phyloP scores from a whole-genome alignment of 2,329 filamentous ascomycete genomes.

The Fonsecaea nubica region DNA sequence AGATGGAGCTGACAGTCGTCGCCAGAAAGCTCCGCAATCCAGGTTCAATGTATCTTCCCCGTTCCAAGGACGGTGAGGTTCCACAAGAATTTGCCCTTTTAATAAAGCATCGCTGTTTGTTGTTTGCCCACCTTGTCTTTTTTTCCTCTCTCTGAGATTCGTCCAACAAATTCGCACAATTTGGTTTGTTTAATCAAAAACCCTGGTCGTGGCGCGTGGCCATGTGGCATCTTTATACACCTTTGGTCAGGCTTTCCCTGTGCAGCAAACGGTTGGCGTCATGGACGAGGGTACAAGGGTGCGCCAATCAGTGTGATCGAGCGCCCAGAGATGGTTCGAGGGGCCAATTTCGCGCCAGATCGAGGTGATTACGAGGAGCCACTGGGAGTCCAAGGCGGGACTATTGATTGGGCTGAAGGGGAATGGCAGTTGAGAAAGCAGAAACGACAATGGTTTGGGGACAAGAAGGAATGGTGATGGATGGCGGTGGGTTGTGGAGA shows the following conservation, averaged over 20 bases:
- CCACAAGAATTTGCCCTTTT: constrained; percentile 13
- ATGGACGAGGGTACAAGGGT: constrained; percentile 3
- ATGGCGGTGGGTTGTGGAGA: constrained; percentile 22
- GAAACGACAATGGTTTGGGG: constrained; percentile 23
- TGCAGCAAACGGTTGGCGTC: constrained; percentile 17
- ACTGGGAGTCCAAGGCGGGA: constrained; percentile 3
- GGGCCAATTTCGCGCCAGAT: constrained; percentile 23
- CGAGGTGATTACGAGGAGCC: constrained; percentile 10
- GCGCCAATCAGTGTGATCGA: constrained; percentile 27
- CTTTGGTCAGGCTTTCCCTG: constrained; percentile 18
- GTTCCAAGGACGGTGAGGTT: constrained; percentile 9
- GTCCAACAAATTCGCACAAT: constrained; percentile 1
- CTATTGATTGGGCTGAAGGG: constrained; percentile 33
- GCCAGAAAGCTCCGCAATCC: constrained; percentile 2
- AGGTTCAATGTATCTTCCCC: constrained; percentile 1
- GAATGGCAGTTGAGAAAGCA: constrained; percentile 9
- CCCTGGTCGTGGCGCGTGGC: constrained; percentile 20
- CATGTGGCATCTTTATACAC: background rate
- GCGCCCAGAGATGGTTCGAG: background rate
- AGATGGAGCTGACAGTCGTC: background rate
- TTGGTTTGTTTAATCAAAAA: constrained; percentile 1
- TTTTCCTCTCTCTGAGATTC: background rate
- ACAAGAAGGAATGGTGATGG: constrained; percentile 10
- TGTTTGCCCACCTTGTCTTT: background rate
- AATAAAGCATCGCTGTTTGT: constrained; percentile 4